Evolutionary conservation across 2,329 filamentous ascomycete genomes (phyloP), one percentile per base, ranked within the genome.

Genomic region (Clarireedia hainanense): DNA sequence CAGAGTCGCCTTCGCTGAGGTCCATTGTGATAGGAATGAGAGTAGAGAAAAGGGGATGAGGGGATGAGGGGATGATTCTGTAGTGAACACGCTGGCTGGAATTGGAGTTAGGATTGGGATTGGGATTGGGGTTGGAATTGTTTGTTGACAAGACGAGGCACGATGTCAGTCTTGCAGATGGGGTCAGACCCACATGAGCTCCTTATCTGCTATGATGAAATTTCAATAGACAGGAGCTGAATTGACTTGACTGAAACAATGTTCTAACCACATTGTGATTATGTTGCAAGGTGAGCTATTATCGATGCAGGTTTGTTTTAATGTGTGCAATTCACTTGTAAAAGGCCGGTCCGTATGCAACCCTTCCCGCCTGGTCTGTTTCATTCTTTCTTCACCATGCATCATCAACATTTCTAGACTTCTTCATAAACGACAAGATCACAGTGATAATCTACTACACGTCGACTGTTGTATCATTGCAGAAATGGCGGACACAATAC

Each of bases 1-100:
- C 62, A 27, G 59, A 57, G 39, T 64, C 62, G 23, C 58, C 56
- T n/a, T 58, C 52, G 4, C 39, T 9, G 12, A 15, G 14, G 14
- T 47, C 43, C 43, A 47, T 47, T 26, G 20, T 47, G 43, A 14
- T 30, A 14, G 1, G 20, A 47, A 15, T 37, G n/a, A 4, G 15
- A 20, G 26, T 12, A 48, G 23, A 47, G n/a, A 12, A 15, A 24
- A 15, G 15, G 4, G 14, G 7, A 15, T 46, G 12, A 15, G 15
- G 4, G 14, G 7, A 15, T 46, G 12, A 14, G 20, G 20, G n/a
- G 20, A 5, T 12, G 12, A 34, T 34, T 34, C 4, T 34, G 4
- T 9, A 34, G 10, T 34, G 10, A 34, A 12, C 10, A 12, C n/a
- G 23, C n/a, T 23, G 40, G n/a, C n/a, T 43, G 2, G 15, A 43